A percentile compares a stretch with the other conserved stretches of the same genome.
Evolutionary conservation across 208 protist species (phyloP).

Genomic region (Vickermania ingenoplastis): DNA sequence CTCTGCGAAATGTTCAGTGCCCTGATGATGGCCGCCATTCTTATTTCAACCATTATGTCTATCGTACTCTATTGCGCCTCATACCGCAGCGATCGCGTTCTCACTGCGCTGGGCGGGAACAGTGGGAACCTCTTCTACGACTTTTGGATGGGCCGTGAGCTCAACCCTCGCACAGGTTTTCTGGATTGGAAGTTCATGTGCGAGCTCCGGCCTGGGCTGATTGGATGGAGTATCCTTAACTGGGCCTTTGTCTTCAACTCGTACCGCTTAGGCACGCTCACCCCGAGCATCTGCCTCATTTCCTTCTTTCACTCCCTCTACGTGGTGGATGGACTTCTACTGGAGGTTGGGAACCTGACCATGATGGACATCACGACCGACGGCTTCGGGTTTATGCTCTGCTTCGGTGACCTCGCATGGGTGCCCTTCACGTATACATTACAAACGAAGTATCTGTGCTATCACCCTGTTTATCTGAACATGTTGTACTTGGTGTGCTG

Average conservation of each 20-base stretch:
- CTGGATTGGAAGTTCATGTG: constrained; percentile 97
- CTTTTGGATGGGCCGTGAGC: constrained; percentile 93
- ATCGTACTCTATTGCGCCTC: constrained; percentile 52
- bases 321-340: constrained; percentile 88
- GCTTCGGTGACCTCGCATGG: constrained; percentile 93
- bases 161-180: constrained; percentile 88
- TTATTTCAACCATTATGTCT: constrained; percentile 63
- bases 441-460: constrained; percentile 87
- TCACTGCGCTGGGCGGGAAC: constrained; percentile 74
- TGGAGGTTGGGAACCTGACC: constrained; percentile 89
- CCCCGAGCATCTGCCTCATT: constrained; percentile 82
- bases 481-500: constrained; percentile 31
- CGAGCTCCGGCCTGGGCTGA: constrained; percentile 93
- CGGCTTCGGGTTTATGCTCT: constrained; percentile 95
- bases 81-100: constrained; percentile 42
- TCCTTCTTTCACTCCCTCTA: constrained; percentile 86
- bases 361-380: constrained; percentile 96
- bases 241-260: constrained; percentile 81
- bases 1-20: constrained; percentile 51
- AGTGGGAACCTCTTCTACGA: constrained; percentile 88
- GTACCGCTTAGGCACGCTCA: constrained; percentile 48
- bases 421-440: constrained; percentile 94
- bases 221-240: constrained; percentile 92
- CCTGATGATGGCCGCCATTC: constrained; percentile 61
- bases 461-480: constrained; percentile 41